phyloP scores from a whole-genome alignment of 2,329 filamentous ascomycete species.

The Sporothrix inflata region DNA sequence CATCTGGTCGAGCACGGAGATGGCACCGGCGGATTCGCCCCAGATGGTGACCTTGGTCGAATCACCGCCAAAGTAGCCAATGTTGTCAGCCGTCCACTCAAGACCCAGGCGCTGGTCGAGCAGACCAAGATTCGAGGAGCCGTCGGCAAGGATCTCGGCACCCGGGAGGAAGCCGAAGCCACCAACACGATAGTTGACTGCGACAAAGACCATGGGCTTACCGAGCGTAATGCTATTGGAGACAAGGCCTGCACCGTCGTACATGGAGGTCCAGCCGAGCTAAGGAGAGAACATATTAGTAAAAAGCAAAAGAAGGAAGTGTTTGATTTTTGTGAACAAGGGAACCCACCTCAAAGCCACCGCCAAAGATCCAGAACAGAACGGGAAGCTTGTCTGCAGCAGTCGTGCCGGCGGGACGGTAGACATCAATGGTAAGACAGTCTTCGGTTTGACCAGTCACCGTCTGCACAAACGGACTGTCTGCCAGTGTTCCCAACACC shows the following conservation, averaged over 20 bases:
- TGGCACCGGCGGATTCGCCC: conserved; percentile 73
- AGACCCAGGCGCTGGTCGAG: conserved; percentile 73
- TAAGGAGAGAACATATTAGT: conserved; percentile 22
- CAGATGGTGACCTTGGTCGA: conserved; percentile 76
- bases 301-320: too few species aligned
- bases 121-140: conserved; percentile 69
- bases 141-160: conserved; percentile 67
- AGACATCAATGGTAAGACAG: conserved; percentile 64
- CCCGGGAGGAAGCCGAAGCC: conserved; percentile 76
- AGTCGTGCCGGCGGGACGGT: conserved; percentile 60
- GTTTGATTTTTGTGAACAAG: neutral
- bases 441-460: conserved; percentile 62
- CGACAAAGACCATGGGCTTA: conserved; percentile 73
- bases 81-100: conserved; percentile 78
- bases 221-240: conserved; percentile 50
- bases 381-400: conserved; percentile 64
- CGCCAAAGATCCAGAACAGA: conserved; percentile 72
- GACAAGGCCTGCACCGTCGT: conserved; percentile 56
- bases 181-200: conserved; percentile 76
- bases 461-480: conserved; percentile 47
- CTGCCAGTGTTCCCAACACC: neutral
- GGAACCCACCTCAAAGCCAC: conserved; percentile 57
- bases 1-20: conserved; percentile 79
- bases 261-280: conserved; percentile 55
- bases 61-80: conserved; percentile 77